phyloP scores from a whole-genome alignment of 257 asterid genomes.

The Scutellaria barbata region DNA sequence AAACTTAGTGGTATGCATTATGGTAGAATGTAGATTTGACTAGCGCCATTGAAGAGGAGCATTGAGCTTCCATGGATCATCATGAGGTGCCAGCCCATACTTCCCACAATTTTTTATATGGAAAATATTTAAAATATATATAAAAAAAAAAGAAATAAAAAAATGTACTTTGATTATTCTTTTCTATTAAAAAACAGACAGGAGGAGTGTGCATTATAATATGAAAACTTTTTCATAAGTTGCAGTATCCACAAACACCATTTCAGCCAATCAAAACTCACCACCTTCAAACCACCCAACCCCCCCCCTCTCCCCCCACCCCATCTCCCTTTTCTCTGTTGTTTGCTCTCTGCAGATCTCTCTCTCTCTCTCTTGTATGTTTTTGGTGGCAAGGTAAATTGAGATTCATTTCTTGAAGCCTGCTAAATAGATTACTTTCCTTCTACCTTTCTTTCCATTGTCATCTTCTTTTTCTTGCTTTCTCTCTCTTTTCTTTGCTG shows the following conservation, averaged over 20 bases:
- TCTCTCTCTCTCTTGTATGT: constrained; percentile 35
- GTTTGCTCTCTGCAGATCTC: constrained; percentile 40
- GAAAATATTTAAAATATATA: neutral
- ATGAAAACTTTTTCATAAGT: constrained; percentile 47
- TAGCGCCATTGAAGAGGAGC: constrained; percentile 35
- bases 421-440: constrained; percentile 39
- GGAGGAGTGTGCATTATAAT: constrained; percentile 44
- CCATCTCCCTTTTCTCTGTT: constrained; percentile 30
- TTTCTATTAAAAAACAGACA: constrained; percentile 34
- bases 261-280: constrained; percentile 72
- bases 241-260: constrained; percentile 79
- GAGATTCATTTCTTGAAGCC: constrained; percentile 56
- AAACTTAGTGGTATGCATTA: constrained; percentile 51
- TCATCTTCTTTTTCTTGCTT: constrained; percentile 46
- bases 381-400: constrained; percentile 26
- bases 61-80: constrained; percentile 39
- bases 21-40: constrained; percentile 43
- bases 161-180: constrained; percentile 32
- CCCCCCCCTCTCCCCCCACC: neutral
- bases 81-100: constrained; percentile 53
- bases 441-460: constrained; percentile 27
- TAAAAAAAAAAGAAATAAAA: neutral
- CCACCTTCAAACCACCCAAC: constrained; percentile 48
- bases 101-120: neutral
- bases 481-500: constrained; percentile 33